Percentiles rank a stretch among this genome's conserved stretches.
These are phyloP conservation scores for Rhododendron griersonianum DNA, from an alignment of 148 eudicot species.

Conservation along the genomic window DNA sequence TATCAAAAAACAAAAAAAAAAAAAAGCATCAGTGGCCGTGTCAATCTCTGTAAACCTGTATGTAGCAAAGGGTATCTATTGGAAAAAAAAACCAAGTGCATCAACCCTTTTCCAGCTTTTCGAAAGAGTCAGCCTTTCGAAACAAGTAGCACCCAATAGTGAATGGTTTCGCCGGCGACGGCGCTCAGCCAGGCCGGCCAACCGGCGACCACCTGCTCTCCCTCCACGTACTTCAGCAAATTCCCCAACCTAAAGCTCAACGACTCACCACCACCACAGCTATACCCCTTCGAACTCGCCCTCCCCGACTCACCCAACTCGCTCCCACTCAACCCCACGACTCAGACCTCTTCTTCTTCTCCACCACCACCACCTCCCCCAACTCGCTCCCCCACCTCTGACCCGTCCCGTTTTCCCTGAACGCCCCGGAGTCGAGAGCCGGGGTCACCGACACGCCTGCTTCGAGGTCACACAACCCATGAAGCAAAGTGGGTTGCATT, in stretches of 20 bases:
- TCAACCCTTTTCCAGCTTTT: constrained; percentile 68
- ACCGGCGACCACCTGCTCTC: constrained; percentile 86
- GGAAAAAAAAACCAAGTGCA: too few species aligned
- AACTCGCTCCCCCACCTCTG: constrained; percentile 20
- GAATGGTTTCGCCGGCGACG: constrained; percentile 93
- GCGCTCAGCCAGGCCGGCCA: constrained; percentile 98
- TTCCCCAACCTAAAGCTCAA: constrained; percentile 82
- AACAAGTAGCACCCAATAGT: constrained; percentile 89
- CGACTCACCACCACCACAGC: constrained; percentile 46
- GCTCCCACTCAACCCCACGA: constrained; percentile 41
- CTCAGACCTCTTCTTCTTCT: constrained; percentile 33
- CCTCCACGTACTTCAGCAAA: constrained; percentile 68
- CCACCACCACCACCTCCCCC: constrained; percentile 12
- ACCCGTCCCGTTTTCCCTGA: constrained; percentile 37
- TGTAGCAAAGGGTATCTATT: too few species aligned
- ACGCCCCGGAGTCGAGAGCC: constrained; percentile 63
- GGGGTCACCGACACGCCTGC: constrained; percentile 78
- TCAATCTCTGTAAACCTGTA: too few species aligned
- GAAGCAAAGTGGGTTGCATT: neutral
- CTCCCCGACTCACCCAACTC: constrained; percentile 51
- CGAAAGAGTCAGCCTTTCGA: constrained; percentile 20
- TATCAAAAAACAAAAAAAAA: too few species aligned
- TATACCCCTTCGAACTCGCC: constrained; percentile 35
- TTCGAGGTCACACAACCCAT: constrained; percentile 96
- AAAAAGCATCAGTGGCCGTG: too few species aligned